Evolutionary conservation across 257 asterid genomes (phyloP).

Genomic region (Solanum sejunctum): DNA sequence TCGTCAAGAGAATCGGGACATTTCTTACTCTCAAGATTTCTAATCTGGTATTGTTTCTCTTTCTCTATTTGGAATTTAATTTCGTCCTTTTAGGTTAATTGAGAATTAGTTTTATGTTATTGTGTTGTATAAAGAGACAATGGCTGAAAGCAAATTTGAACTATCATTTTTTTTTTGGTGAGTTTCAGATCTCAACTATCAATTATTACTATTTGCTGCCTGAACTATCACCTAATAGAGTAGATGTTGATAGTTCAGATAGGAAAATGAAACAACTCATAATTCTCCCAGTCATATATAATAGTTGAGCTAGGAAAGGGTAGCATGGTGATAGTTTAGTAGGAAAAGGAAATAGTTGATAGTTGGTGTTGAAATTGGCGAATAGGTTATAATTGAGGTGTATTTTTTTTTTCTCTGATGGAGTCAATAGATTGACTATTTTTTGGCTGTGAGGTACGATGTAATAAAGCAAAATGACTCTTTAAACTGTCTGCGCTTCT

Average conservation of each 20-base stretch:
- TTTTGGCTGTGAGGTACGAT: too few relatives aligned
- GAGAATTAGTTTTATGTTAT: background rate
- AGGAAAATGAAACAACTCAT: background rate
- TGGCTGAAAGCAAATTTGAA: background rate
- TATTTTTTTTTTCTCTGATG: too few relatives aligned
- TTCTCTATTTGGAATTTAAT: background rate
- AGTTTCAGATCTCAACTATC: background rate
- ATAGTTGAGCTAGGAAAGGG: too few relatives aligned
- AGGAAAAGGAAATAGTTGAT: background rate
- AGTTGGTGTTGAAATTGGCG: background rate
- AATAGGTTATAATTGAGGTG: background rate
- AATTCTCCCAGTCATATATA: background rate
- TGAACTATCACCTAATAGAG: background rate
- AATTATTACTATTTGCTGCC: background rate
- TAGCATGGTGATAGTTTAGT: background rate
- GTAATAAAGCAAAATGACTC: too few relatives aligned
- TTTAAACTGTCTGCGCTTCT: too few relatives aligned
- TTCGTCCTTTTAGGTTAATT: background rate
- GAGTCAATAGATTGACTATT: too few relatives aligned
- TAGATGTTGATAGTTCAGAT: background rate
- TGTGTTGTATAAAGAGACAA: background rate
- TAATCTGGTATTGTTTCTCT: constrained; percentile 31
- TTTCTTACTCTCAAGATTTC: constrained; percentile 60
- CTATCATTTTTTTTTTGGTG: background rate
- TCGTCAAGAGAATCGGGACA: constrained; percentile 70